Evolutionary conservation across 352 stramenopile species (phyloP).

Genomic region (Phytophthora hibernalis): DNA sequence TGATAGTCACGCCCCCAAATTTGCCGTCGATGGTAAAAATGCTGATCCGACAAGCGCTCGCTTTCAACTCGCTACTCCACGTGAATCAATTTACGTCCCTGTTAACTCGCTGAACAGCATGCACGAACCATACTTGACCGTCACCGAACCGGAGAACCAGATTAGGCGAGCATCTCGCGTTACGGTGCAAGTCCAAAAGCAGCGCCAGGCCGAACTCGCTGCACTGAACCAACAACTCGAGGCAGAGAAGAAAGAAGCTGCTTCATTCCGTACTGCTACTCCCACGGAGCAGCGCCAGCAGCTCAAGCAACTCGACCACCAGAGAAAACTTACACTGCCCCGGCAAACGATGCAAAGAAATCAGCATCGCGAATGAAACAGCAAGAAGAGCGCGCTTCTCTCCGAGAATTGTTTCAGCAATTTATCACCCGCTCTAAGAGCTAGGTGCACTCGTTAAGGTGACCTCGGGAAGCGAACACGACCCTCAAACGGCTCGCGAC

Average conservation of each 20-base stretch:
- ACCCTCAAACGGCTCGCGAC: conserved; percentile 54
- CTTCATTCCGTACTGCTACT: background rate
- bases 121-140: background rate
- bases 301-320: conserved; percentile 15
- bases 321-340: conserved; percentile 21
- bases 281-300: background rate
- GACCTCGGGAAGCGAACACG: conserved; percentile 53
- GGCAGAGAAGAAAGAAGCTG: conserved; percentile 15
- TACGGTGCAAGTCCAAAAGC: conserved; percentile 48
- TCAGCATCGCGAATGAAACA: conserved; percentile 20
- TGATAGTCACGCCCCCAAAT: background rate
- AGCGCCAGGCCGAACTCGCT: conserved; percentile 52
- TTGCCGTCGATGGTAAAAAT: conserved; percentile 18
- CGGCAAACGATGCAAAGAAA: conserved; percentile 15
- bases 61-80: conserved; percentile 42
- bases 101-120: conserved; percentile 22
- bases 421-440: conserved; percentile 28
- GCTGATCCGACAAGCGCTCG: conserved; percentile 20
- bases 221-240: conserved; percentile 31
- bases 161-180: conserved; percentile 27
- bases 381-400: conserved; percentile 26
- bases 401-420: conserved; percentile 36
- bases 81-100: conserved; percentile 61
- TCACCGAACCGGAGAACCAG: conserved; percentile 13
- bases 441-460: conserved; percentile 10